Evolutionary conservation across 192 early-diverging fungal species (phyloP), one percentile per base, ranked within the genome.

Genomic region (Coemansia sp.): DNA sequence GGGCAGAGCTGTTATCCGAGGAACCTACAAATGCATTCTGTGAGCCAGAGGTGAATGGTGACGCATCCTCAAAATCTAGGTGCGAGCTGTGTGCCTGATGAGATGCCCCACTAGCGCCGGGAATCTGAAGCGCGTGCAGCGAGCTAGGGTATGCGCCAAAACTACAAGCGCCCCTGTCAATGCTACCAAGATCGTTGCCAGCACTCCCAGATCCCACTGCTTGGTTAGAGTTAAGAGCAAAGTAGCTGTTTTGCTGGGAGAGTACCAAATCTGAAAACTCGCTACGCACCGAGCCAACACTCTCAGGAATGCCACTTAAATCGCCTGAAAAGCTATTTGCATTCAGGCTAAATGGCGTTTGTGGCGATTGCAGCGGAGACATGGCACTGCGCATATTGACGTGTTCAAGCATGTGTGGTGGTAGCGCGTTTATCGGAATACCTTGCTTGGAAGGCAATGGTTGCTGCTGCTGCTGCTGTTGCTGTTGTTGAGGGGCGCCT

Each of bases 401-500:
- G 3, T 24, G 18, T 25, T 24, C 43, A 9, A 46, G 27, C 37
- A 72, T 26, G 25, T 65, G 58, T 2, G 62, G 53, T n/a, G 69
- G 69, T 28, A 72, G 55, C 5, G 69, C 69, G 6, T 63, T 59
- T 0, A 58, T 50, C 24, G 62, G 54, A 4, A 35, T 22, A n/a
- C 36, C 17, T 4, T 50, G 46, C 34, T 30, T 39, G 8, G n/a
- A n/a, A n/a, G n/a, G n/a, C n/a, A n/a, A n/a, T n/a, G n/a, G n/a
- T n/a, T n/a, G n/a, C n/a, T n/a, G n/a, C n/a, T n/a, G n/a, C n/a
- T n/a, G n/a, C n/a, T n/a, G n/a, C n/a, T n/a, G n/a, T n/a, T n/a
- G n/a, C n/a, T n/a, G n/a, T n/a, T n/a, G n/a, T n/a, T n/a, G n/a
- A n/a, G n/a, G n/a, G n/a, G n/a, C n/a, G n/a, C n/a, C n/a, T n/a